These are phyloP conservation scores for Hippophae rhamnoides DNA, from an alignment of 306 rosid genomes.

Conservation along the genomic window DNA sequence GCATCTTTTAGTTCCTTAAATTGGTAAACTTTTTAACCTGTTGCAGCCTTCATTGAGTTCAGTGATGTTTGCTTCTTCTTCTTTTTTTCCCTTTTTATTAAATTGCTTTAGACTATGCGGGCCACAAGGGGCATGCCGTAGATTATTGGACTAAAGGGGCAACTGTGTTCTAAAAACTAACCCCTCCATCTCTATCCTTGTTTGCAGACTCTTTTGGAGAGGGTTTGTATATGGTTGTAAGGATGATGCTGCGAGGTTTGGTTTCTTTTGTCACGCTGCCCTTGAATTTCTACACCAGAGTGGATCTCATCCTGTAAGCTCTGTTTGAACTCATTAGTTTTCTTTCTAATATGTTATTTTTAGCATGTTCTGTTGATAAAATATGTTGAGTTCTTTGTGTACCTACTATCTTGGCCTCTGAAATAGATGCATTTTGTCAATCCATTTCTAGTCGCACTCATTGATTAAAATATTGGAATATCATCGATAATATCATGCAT, in stretches of 20 bases:
- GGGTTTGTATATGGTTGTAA: slow-evolving; percentile 85
- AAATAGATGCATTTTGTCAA: too few relatives aligned
- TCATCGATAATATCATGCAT: too few relatives aligned
- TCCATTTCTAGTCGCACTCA: too few relatives aligned
- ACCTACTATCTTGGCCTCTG: too few relatives aligned
- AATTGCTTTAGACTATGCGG: background rate
- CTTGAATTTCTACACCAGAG: slow-evolving; percentile 79
- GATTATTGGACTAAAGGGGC: background rate
- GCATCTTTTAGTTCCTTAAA: slow-evolving; percentile 16
- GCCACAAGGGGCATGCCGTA: background rate
- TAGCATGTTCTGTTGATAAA: background rate
- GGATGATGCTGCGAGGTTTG: slow-evolving; percentile 85
- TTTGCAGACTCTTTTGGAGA: slow-evolving; percentile 50
- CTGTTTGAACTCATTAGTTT: slow-evolving; percentile 1
- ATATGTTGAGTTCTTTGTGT: too few relatives aligned
- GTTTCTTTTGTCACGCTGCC: slow-evolving; percentile 88
- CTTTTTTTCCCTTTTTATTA: background rate
- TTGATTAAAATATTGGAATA: too few relatives aligned
- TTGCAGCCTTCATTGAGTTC: slow-evolving; percentile 7
- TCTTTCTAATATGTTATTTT: background rate
- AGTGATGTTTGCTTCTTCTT: background rate
- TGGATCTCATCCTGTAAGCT: slow-evolving; percentile 89
- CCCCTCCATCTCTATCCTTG: slow-evolving; percentile 2
- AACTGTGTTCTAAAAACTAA: background rate
- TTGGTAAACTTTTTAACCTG: slow-evolving; percentile 43